phyloP scores from a whole-genome alignment of 176 grass and related monocot species.

The Musa troglodytarum region DNA sequence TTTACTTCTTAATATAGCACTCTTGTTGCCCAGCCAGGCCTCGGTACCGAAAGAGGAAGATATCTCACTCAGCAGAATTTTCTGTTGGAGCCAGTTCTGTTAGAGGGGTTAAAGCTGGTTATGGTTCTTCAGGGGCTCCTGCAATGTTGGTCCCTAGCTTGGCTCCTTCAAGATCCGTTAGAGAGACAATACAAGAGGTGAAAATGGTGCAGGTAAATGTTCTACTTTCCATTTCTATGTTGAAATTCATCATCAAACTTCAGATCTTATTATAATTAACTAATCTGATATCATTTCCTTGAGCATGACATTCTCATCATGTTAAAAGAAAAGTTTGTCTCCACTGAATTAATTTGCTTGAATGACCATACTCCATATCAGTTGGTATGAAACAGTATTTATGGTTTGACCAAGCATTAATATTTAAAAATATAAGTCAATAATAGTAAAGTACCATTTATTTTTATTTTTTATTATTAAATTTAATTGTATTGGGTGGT shows the following conservation, averaged over 20 bases:
- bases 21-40: conserved; percentile 35
- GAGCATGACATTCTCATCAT: too few species aligned
- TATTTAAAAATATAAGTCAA: too few species aligned
- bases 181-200: conserved; percentile 86
- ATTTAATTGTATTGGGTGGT: too few species aligned
- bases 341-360: too few species aligned
- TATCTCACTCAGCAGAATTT: conserved; percentile 45
- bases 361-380: too few species aligned
- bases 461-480: too few species aligned
- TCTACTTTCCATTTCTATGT: conserved; percentile 8
- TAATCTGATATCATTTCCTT: too few species aligned
- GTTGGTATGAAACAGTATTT: too few species aligned
- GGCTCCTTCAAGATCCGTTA: conserved; percentile 70
- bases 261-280: neutral
- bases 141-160: conserved; percentile 76
- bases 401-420: too few species aligned
- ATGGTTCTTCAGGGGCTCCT: conserved; percentile 37
- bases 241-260: neutral
- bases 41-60: conserved; percentile 60
- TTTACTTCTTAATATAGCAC: neutral
- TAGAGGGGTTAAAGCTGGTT: conserved; percentile 42
- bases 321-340: too few species aligned
- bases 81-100: conserved; percentile 41
- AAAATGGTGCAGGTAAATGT: conserved; percentile 87
- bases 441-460: too few species aligned